Evolutionary conservation across 495 filamentous ascomycete species (phyloP), one percentile per base, ranked within the genome.

Genomic region (Lepidopterella palustris): DNA sequence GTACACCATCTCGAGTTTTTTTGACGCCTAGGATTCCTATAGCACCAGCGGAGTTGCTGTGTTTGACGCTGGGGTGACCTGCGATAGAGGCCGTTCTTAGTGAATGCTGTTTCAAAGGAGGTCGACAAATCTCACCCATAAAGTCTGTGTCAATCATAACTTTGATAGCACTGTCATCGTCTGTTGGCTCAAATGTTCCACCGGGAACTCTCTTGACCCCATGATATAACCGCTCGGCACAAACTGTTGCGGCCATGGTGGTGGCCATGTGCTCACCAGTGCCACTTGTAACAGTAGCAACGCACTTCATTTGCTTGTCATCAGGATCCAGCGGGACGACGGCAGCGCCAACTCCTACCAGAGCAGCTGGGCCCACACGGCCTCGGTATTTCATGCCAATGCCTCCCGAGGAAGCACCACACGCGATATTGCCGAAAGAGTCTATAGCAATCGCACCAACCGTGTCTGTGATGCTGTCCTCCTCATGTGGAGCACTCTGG

Each of bases 241-340:
- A 92, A 51, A 82, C 85, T 35, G 80, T 80, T 0, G 91, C 90
- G 11, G 90, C 90, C 74, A 89, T 79, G 0, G 90, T 92, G 1
- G 92, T 92, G 5, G 90, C 89, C 83, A 98, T 97, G 68, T 97
- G 93, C 76, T 98, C 93, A 32, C 93, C 93, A 4, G 93, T 98
- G 27, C 93, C 93, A 64, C 90, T 95, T 15, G 88, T 92, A 8
- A 95, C 89, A 28, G 81, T 81, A 29, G 89, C 91, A 31, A 93
- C 87, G 25, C 78, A 77, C 1, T 82, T 79, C 24, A 74, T 69
- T 0, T 87, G 80, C 1, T 76, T 70, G 64, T 89, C 87, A 35
- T 82, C 78, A 2, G 76, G 75, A 39, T 87, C 81, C 13, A 77
- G 72, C 0, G 91, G 91, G n/a, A 95, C 80, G 10, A 97, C 86